Evolutionary conservation across 768 basidiomycete genomes (phyloP), one percentile per base, ranked within the genome.

Genomic region (Mrakia hoshinonis): DNA sequence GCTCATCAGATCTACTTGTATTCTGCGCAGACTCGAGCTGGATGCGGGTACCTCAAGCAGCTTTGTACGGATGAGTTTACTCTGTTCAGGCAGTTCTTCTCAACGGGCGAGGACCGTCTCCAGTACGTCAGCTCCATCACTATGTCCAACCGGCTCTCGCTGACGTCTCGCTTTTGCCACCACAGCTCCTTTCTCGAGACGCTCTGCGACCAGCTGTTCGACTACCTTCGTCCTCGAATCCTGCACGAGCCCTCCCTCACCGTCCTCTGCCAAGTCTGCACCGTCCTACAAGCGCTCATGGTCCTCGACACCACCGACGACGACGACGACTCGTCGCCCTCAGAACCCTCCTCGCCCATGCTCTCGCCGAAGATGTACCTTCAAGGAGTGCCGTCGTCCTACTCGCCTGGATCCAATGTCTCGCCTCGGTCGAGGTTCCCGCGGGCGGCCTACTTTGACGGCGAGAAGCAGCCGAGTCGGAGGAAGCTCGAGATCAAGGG

Each of bases 271-370:
- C 90, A 94, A 78, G 91, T 97, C 31, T 99, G 95, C 82, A 97
- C 92, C 0, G 91, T 99, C 24, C 83, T 99, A 3, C 91, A 94
- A 77, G 95, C 94, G 0, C 83, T 98, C 51, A 97, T 98, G 92
- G 90, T 97, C 4, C 86, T 93, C 36, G 93, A 95, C 76, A 82
- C 85, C 0, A 79, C 68, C 48, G 46, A 65, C 54, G 75, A 77
- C 29, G 64, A 76, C 26, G 76, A 73, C 24, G 24, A 46, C 31
- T 36, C 43, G n/a, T 22, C 64, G 31, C 11, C 54, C 22, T 54
- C 67, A 7, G 5, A 12, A 10, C 54, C 67, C 10, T 31, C 54
- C 24, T 46, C 54, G 1, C 43, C 58, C 13, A 36, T 58, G 26
- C 49, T 54, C n/a, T 68, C 52, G 3, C 26, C 52, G 26, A 58